Percentiles rank a stretch among this genome's conserved stretches.
phyloP scores from a whole-genome alignment of 495 filamentous ascomycete species.

The Aspergillus hancockii region DNA sequence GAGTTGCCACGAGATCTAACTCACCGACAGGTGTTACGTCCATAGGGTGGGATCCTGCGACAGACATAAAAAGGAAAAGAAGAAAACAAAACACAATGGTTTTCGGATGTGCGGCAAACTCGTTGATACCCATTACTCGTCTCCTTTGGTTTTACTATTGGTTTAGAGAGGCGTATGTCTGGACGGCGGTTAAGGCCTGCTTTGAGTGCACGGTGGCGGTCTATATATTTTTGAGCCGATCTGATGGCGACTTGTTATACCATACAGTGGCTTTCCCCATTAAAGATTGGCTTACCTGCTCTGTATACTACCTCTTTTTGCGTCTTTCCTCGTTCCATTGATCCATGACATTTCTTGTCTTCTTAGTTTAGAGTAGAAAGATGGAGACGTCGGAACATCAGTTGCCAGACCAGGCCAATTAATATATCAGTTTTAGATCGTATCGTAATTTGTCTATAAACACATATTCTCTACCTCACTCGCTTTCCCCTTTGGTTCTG shows the following conservation, averaged over 20 bases:
- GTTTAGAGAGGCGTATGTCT: not conserved
- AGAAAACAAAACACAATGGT: conserved; percentile 13
- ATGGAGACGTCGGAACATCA: not conserved
- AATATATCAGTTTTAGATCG: not conserved
- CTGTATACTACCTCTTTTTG: not conserved
- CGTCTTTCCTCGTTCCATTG: not conserved
- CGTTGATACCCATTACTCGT: conserved; percentile 40
- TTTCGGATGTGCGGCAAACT: conserved; percentile 24
- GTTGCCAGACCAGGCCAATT: not conserved
- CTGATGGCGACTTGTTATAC: not conserved
- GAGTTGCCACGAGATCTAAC: not conserved
- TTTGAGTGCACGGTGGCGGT: not conserved
- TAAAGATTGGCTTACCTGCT: not conserved
- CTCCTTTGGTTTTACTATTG: conserved; percentile 6
- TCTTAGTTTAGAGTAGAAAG: not conserved
- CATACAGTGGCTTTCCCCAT: not conserved
- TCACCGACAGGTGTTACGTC: not conserved
- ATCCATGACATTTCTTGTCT: not conserved
- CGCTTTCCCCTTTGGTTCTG: no score
- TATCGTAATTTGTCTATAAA: not conserved
- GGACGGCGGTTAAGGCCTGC: not conserved
- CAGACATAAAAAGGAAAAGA: conserved; percentile 2
- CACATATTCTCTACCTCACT: not conserved
- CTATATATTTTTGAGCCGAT: not conserved
- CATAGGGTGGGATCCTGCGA: not conserved